Conservation (phyloP, 129 eudicot species). For the Artemisia tridentata region DNA sequence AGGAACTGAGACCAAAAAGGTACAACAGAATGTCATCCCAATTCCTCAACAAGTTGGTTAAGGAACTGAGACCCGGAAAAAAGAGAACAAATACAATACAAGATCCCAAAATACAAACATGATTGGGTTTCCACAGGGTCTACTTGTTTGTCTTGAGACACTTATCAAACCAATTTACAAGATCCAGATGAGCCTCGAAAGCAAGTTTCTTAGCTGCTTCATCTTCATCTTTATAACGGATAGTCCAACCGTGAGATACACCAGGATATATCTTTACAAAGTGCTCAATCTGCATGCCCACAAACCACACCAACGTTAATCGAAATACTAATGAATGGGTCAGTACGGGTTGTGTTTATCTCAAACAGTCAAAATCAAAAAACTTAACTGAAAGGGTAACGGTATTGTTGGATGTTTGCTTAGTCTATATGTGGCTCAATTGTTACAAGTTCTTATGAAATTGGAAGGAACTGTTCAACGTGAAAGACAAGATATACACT, state of each 20-base stretch:
- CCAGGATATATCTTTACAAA: conserved; percentile 79
- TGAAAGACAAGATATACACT: conserved; percentile 12
- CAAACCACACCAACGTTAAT: background rate
- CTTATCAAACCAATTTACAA: background rate
- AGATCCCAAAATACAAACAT: background rate
- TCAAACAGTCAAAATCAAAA: background rate
- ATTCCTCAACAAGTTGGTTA: too few relatives aligned
- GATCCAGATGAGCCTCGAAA: background rate
- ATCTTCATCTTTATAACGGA: background rate
- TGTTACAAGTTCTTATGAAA: background rate
- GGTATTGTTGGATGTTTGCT: background rate
- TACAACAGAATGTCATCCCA: too few relatives aligned
- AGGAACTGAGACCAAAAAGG: too few relatives aligned
- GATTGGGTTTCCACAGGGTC: background rate
- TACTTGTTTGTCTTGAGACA: background rate
- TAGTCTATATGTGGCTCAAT: background rate
- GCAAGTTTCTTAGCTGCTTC: background rate
- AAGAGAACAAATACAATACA: too few relatives aligned
- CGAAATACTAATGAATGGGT: background rate
- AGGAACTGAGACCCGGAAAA: too few relatives aligned
- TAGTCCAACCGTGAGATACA: conserved; percentile 19
- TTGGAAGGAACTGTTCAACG: conserved; percentile 7
- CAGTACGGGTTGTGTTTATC: background rate
- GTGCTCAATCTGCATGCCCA: conserved; percentile 49
- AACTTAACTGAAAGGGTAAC: background rate